Evolutionary conservation across 2,329 filamentous ascomycete genomes (phyloP).

Genomic region (Hypoxylon sp.): DNA sequence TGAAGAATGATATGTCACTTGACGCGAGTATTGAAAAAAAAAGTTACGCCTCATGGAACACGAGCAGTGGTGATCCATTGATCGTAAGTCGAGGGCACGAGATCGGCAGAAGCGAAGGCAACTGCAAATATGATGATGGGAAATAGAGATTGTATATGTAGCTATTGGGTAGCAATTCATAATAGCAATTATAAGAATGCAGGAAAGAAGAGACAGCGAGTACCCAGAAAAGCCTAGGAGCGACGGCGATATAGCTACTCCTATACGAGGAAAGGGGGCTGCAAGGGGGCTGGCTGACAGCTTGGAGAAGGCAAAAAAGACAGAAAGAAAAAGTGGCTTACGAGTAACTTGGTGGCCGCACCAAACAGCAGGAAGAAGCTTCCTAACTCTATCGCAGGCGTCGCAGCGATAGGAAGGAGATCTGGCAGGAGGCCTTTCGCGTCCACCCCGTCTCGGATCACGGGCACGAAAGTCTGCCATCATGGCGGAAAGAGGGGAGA

Average conservation of each 20-base stretch:
- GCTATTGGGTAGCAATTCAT: not conserved
- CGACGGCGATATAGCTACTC: not conserved
- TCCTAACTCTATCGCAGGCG: slow-evolving; percentile 29
- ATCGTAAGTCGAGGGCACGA: not conserved
- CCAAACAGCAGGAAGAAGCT: slow-evolving; percentile 34
- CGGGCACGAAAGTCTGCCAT: slow-evolving; percentile 10
- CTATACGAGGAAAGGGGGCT: not conserved
- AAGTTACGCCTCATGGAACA: not conserved
- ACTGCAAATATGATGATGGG: not conserved
- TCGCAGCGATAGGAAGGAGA: not conserved
- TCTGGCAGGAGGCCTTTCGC: not conserved
- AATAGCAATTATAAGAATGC: not conserved
- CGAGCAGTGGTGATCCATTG: not conserved
- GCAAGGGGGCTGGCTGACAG: not conserved
- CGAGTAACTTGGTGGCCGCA: slow-evolving; percentile 32
- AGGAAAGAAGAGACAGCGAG: not conserved
- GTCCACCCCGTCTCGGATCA: slow-evolving; percentile 13
- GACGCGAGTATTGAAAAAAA: not conserved
- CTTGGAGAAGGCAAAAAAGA: not conserved
- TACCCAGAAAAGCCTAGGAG: not conserved
- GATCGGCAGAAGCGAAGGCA: not conserved
- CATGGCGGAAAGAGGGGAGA: slow-evolving; percentile 3
- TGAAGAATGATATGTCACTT: not conserved
- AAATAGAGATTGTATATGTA: not conserved
- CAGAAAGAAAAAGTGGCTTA: slow-evolving; percentile 23